Evolutionary conservation across 441 rosid genomes (phyloP).

Genomic region (Eruca vesicaria): DNA sequence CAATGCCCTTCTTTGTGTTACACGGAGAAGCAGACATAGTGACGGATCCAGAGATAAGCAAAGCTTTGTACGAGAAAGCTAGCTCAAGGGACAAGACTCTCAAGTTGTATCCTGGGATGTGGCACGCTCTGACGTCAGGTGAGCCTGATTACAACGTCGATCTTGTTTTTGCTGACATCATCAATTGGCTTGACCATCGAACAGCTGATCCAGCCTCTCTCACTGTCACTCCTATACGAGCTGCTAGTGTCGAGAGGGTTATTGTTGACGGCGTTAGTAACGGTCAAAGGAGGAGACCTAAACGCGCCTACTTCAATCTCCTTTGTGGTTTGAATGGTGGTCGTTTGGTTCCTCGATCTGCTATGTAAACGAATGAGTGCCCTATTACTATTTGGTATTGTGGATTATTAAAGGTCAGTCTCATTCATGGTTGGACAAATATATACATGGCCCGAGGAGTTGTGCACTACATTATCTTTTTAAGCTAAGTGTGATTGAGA

Average conservation of each 20-base stretch:
- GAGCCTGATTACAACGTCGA: conserved; percentile 68
- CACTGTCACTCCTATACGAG: conserved; percentile 35
- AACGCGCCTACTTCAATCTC: conserved; percentile 27
- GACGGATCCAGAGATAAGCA: conserved; percentile 94
- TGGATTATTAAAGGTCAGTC: background rate
- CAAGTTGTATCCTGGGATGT: conserved; percentile 78
- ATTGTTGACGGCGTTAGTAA: background rate
- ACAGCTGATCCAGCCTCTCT: conserved; percentile 20
- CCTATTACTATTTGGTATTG: background rate
- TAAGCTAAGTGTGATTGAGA: background rate
- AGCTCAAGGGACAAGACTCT: conserved; percentile 77
- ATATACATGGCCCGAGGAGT: background rate
- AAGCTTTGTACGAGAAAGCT: conserved; percentile 66
- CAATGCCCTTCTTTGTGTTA: conserved; percentile 66
- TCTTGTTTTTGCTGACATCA: conserved; percentile 67
- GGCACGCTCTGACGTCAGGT: conserved; percentile 84
- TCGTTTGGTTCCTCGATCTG: conserved; percentile 49
- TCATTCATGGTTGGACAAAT: background rate
- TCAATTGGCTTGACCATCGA: conserved; percentile 68
- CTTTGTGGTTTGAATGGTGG: conserved; percentile 66
- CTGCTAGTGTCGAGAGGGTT: background rate
- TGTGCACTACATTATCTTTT: background rate
- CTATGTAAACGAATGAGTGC: conserved; percentile 2
- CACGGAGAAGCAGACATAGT: conserved; percentile 88
- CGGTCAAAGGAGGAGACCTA: conserved; percentile 5